phyloP scores from a whole-genome alignment of 2,329 filamentous ascomycete species.

The Penicillium griseofulvum region DNA sequence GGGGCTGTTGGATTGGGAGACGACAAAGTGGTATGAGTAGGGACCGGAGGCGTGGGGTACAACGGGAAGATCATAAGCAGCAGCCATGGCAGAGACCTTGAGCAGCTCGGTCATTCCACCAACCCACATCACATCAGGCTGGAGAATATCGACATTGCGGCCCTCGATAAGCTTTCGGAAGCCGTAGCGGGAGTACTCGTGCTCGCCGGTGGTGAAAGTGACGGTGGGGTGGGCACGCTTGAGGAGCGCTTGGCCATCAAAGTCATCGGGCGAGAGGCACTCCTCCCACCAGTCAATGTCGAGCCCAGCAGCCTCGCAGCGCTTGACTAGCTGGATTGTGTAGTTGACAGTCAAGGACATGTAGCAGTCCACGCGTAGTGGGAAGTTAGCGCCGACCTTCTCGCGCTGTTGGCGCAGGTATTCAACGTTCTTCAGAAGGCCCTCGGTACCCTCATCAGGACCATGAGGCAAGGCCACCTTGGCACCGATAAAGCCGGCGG shows the following conservation, averaged over 20 bases:
- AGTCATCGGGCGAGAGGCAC: slow-evolving; percentile 86
- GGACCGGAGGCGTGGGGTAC: slow-evolving; percentile 92
- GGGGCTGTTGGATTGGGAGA: slow-evolving; percentile 86
- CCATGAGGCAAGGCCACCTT: slow-evolving; percentile 90
- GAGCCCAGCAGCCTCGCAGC: slow-evolving; percentile 73
- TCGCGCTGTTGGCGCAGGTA: slow-evolving; percentile 83
- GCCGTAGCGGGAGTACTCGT: slow-evolving; percentile 90
- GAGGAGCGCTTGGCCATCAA: slow-evolving; percentile 83
- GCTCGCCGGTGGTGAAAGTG: slow-evolving; percentile 94
- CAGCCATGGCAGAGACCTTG: slow-evolving; percentile 82
- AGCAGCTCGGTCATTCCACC: slow-evolving; percentile 89
- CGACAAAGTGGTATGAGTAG: slow-evolving; percentile 94
- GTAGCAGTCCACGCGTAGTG: slow-evolving; percentile 93
- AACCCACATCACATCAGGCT: slow-evolving; percentile 97
- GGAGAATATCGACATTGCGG: slow-evolving; percentile 88
- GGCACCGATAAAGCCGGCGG: slow-evolving; percentile 84
- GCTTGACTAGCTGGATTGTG: slow-evolving; percentile 85
- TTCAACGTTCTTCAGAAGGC: slow-evolving; percentile 83
- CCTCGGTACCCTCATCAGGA: slow-evolving; percentile 78
- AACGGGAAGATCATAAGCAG: slow-evolving; percentile 90
- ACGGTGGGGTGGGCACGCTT: slow-evolving; percentile 85
- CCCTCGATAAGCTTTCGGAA: slow-evolving; percentile 93
- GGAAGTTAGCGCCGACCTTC: slow-evolving; percentile 82
- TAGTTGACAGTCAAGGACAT: slow-evolving; percentile 93
- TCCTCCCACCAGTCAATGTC: slow-evolving; percentile 98